Base-by-base conservation (phyloP, 2,329 filamentous ascomycete genomes). In the Neospermospora avenae region DNA sequence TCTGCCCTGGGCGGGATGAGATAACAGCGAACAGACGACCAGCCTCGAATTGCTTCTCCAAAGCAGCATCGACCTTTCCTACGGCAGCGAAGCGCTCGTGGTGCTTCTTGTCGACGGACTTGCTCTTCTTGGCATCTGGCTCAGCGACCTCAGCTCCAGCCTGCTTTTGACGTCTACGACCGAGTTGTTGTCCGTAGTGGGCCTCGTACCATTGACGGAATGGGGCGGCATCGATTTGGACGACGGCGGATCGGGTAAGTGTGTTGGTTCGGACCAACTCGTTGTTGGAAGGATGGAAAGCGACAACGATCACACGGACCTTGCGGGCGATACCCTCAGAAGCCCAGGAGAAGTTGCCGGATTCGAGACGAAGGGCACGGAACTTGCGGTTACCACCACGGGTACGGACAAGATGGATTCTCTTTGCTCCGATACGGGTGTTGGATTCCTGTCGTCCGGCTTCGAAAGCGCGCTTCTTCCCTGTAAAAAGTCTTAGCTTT, bases 171-270 rank as follows among this genome's bases (percentile, higher is more conserved):
- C 93, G 91, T 81, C 89, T 89, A 74, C 93, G 90, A 78, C 95
- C 95, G 68, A 99, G 77, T 74, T 84, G 74, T 80, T 91, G 85
- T 77, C 95, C 95, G 86, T 99, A 99, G 89, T 99, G 95, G 72
- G 95, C 91, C 88, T 99, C 95, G 83, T 96, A 99, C 95, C 95
- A 99, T 84, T 98, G 93, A 79, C 95, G 87, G 91, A 99, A 99
- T 72, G 95, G 95, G 68, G 95, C 91, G 74, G 96, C 95, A 81
- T 99, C 95, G 81, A 99, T 84, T 86, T 99, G 95, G 79, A 99
- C 91, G 76, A 99, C 91, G 82, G 95, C 95, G 77, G 91, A 91
- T 84, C 93, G 96, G 86, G 95, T 99, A 79, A 99, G 87, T 84
- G 95, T 98, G 89, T 99, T 99, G 81, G 95, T 99, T 77, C 95